A percentile compares a stretch with the other conserved stretches of the same genome.
phyloP scores from a whole-genome alignment of 192 early-diverging fungal species.

The Coemansia sp. region DNA sequence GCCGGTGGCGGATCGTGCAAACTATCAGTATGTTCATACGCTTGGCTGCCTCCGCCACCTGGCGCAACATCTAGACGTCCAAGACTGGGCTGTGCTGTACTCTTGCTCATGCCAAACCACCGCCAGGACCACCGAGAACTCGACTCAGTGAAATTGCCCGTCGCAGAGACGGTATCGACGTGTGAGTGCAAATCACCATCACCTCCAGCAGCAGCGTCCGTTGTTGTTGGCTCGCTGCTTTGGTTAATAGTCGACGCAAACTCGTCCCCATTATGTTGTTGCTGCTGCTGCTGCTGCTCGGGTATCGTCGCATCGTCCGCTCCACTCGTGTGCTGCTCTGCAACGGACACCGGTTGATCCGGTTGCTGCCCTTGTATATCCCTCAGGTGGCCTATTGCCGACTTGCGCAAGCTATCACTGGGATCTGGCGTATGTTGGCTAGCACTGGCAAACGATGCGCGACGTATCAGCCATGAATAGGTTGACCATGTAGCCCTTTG shows the following conservation, averaged over 20 bases:
- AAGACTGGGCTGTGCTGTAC: neutral
- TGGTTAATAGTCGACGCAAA: neutral
- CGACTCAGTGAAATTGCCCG: neutral
- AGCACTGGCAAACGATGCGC: neutral
- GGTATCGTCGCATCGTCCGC: neutral
- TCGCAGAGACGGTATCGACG: neutral
- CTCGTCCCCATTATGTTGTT: neutral
- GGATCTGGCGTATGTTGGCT: neutral
- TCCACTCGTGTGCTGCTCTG: neutral
- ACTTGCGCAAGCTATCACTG: neutral
- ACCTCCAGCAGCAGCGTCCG: neutral
- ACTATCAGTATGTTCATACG: neutral
- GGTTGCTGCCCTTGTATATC: neutral
- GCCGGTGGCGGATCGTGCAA: neutral
- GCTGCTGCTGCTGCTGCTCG: neutral
- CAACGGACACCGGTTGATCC: neutral
- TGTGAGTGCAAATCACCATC: neutral
- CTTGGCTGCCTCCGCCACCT: neutral
- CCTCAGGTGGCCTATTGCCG: neutral
- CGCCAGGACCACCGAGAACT: conserved; percentile 12
- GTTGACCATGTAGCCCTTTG: neutral
- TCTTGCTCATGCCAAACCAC: conserved; percentile 11
- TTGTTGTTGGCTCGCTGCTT: neutral
- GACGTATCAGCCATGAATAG: conserved; percentile 3
- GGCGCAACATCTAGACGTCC: neutral